phyloP scores from a whole-genome alignment of 345 rosid species.

The Firmiana major region DNA sequence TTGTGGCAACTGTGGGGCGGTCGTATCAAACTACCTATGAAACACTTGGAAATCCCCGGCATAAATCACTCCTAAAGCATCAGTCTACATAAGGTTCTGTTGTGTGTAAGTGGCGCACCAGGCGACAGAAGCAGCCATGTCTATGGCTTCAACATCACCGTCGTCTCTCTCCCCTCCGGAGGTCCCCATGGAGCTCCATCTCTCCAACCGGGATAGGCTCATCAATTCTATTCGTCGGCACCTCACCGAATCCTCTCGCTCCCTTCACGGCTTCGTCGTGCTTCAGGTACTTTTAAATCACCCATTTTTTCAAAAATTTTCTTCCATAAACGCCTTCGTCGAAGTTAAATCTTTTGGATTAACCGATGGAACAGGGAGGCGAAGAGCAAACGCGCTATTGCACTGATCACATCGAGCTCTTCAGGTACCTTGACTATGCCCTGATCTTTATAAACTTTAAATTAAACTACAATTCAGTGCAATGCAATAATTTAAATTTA shows the following conservation, averaged over 20 bases:
- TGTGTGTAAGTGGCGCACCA: not conserved
- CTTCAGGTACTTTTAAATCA: conserved; percentile 47
- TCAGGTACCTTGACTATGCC: conserved; percentile 45
- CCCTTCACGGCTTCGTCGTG: conserved; percentile 65
- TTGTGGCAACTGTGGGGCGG: too few species aligned
- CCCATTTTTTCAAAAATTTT: not conserved
- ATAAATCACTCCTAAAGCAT: too few species aligned
- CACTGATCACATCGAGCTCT: conserved; percentile 88
- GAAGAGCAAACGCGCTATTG: conserved; percentile 77
- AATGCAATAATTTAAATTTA: not conserved
- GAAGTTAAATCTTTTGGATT: not conserved
- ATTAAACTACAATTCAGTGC: not conserved
- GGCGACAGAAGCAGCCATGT: conserved; percentile 15
- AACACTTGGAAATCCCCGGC: too few species aligned
- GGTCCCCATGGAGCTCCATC: conserved; percentile 72
- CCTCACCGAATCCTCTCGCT: conserved; percentile 44
- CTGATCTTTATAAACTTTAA: not conserved
- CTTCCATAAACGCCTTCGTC: not conserved
- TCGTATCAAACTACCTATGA: too few species aligned
- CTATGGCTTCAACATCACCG: conserved; percentile 43
- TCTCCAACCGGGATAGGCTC: conserved; percentile 61
- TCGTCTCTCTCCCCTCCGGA: conserved; percentile 61
- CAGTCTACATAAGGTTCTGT: too few species aligned
- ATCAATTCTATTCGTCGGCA: conserved; percentile 45
- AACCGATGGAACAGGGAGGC: conserved; percentile 55